Evolutionary conservation across 345 rosid species (phyloP).

Genomic region (Sonneratia caseolaris): DNA sequence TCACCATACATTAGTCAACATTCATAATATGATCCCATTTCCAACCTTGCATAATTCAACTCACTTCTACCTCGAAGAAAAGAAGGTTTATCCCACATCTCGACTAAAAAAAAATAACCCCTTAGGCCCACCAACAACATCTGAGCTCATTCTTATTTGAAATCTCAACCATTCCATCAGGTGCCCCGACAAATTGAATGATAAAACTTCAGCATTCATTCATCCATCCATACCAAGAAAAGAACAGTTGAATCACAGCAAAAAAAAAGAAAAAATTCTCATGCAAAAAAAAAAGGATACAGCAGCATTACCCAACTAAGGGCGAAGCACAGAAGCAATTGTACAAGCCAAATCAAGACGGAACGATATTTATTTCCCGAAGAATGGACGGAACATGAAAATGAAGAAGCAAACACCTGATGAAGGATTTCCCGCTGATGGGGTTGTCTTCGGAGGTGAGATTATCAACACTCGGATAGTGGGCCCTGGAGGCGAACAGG

Average conservation of each 20-base stretch:
- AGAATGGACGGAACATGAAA: conserved; percentile 6
- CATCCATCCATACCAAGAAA: background rate
- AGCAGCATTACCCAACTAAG: background rate
- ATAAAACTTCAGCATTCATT: background rate
- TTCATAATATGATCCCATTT: background rate
- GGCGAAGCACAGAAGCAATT: background rate
- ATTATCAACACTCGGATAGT: background rate
- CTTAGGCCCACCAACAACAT: background rate
- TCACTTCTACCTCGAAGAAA: background rate
- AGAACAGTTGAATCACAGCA: background rate
- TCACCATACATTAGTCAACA: background rate
- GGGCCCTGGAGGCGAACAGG: conserved; percentile 32
- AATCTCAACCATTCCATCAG: background rate
- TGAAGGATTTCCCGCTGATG: conserved; percentile 33
- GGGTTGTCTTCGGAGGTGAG: conserved; percentile 20
- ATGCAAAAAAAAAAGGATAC: background rate
- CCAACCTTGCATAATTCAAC: background rate
- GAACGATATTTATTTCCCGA: background rate
- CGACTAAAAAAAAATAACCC: background rate
- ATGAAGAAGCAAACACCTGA: conserved; percentile 19
- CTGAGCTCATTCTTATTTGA: background rate
- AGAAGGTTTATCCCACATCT: background rate
- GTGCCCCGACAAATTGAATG: background rate
- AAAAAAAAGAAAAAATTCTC: background rate
- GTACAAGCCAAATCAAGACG: background rate